Base-by-base conservation (phyloP, 768 basidiomycete species). In the Crepidotus variabilis region DNA sequence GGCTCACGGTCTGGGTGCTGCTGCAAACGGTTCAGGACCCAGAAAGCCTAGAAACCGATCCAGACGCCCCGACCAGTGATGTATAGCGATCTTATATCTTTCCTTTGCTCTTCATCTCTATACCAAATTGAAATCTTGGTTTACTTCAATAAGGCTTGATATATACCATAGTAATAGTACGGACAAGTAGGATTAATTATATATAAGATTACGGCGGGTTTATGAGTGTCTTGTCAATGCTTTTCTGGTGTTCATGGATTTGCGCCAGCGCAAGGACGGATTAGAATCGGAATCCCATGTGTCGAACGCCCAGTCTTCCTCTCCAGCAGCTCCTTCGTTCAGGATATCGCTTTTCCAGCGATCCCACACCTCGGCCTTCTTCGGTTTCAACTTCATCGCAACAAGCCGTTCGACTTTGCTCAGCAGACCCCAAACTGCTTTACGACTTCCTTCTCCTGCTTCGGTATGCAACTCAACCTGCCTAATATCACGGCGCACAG, bases 1-100 rank as follows among this genome's bases (percentile, higher is more conserved):
- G 22, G 71, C 75, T 13, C 93, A 95, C 67, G 93, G 92, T 7
- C 79, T 87, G 21, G 90, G 87, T 34, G 86, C 89, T n/a, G 78
- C 81, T 33, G 68, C 79, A 16, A 72, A 80, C 2, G 69, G 74
- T 20, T 63, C 76, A 18, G 68, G 69, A 13, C 78, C 80, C 0
- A 78, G 83, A 52, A 70, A 67, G 47, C 77, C 81, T 36, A 86
- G 85, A 68, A 80, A 81, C 58, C 82, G 84, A 61, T 77, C 76
- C 39, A 79, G 83, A 56, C 79, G 78, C 56, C 74, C 61, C 61
- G 65, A 71, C 51, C 59, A 66, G 58, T 71, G 58, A 61, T 51
- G 46, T 33, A 33, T 36, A 47, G 14, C 34, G 43, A 48, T 51
- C 57, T 53, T 54, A 51, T 49, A 48, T 20, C 43, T 50, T 34